Evolutionary conservation across 2,329 filamentous ascomycete species (phyloP).

Genomic region (Biscogniauxia marginata): DNA sequence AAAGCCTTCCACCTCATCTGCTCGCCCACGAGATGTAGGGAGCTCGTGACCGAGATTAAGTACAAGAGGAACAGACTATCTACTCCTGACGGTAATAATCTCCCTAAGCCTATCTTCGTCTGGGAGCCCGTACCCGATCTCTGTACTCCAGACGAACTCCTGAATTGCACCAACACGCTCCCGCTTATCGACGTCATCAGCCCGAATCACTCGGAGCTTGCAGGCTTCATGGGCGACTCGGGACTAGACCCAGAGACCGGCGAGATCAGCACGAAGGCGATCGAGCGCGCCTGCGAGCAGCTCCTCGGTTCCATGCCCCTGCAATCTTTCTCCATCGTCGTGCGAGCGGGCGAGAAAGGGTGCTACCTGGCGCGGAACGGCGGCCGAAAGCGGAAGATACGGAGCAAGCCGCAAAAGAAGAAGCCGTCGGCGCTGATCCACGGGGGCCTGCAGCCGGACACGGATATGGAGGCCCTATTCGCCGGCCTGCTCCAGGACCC

Average conservation of each 20-base stretch:
- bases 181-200: constrained; percentile 62
- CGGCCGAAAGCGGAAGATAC: constrained; percentile 44
- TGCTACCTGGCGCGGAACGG: constrained; percentile 64
- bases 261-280: constrained; percentile 48
- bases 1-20: constrained; percentile 88
- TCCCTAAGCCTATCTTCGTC: constrained; percentile 68
- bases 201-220: constrained; percentile 90
- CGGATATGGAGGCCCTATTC: constrained; percentile 62
- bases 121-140: constrained; percentile 96
- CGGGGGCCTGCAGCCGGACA: constrained; percentile 57
- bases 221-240: constrained; percentile 71
- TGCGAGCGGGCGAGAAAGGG: constrained; percentile 70
- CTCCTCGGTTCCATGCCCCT: constrained; percentile 64
- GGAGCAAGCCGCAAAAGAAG: constrained; percentile 35
- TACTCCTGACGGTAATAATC: constrained; percentile 22
- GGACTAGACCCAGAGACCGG: constrained; percentile 55
- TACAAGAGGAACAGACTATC: constrained; percentile 48
- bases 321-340: constrained; percentile 63
- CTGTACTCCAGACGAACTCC: constrained; percentile 68
- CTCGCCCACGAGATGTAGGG: constrained; percentile 71
- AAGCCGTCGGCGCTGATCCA: constrained; percentile 43
- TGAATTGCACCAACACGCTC: constrained; percentile 63
- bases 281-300: constrained; percentile 62
- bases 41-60: constrained; percentile 71
- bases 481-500: constrained; percentile 55